phyloP scores from a whole-genome alignment of 805 yeast genomes.

The Myxozyma udenii region DNA sequence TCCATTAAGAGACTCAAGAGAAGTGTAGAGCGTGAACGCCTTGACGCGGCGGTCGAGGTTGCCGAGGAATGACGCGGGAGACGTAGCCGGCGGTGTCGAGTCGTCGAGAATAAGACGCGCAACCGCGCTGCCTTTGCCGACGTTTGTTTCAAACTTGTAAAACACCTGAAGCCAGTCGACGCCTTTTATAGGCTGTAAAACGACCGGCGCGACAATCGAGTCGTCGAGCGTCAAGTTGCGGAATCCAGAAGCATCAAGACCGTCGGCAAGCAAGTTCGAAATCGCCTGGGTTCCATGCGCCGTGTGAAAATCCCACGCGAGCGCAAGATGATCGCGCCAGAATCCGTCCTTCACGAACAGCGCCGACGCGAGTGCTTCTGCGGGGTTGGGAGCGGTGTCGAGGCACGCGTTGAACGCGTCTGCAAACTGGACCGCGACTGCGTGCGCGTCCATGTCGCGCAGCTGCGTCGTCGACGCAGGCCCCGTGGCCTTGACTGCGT shows the following conservation, averaged over 20 bases:
- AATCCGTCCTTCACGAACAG: conserved; percentile 17
- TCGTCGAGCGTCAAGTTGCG: conserved; percentile 37
- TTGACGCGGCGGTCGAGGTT: conserved; percentile 39
- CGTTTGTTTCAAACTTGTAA: conserved; percentile 37
- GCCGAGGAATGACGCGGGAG: too few relatives aligned
- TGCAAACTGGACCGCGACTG: conserved; percentile 4
- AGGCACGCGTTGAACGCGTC: conserved; percentile 9
- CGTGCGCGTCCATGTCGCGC: background rate
- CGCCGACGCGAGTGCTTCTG: background rate
- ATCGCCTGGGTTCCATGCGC: conserved; percentile 38
- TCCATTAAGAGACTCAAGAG: conserved; percentile 39
- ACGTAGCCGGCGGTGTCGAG: conserved; percentile 28
- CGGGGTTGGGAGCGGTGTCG: background rate
- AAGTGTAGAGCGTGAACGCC: conserved; percentile 40
- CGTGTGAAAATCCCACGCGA: conserved; percentile 40
- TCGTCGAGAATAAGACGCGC: conserved; percentile 38
- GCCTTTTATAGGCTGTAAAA: conserved; percentile 36
- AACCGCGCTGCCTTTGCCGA: conserved; percentile 40
- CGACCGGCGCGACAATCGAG: conserved; percentile 36
- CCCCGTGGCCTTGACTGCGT: background rate
- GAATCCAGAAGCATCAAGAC: conserved; percentile 32
- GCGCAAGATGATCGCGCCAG: conserved; percentile 44
- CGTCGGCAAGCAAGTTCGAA: conserved; percentile 25
- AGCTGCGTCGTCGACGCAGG: conserved; percentile 2
- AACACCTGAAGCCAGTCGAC: conserved; percentile 42